Evolutionary conservation across 1,284 basidiomycete species (phyloP), one percentile per base, ranked within the genome.

Genomic region (Stygiomarasmius scandens): DNA sequence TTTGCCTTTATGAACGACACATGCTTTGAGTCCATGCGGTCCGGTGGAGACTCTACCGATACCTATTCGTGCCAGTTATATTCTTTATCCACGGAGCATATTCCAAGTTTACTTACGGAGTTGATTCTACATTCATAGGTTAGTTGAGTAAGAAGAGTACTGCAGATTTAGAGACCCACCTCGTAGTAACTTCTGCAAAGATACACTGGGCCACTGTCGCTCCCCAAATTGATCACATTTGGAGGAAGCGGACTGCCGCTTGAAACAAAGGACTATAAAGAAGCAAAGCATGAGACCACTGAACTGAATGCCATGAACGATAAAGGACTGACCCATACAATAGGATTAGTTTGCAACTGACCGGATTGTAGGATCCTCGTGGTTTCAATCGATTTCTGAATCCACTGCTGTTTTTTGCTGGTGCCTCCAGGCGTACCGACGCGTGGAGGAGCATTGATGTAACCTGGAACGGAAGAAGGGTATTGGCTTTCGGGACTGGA

Each of bases 171-270:
- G n/a, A 10, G 53, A 51, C 55, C 29, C 34, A 63, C 65, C 60
- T 66, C 65, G 34, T 60, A 66, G 50, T 65, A 66, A 14, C 63
- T 65, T 46, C 65, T 59, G 38, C 62, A 63, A 25, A 66, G 62
- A 36, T 58, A 66, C 38, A 62, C 43, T 16, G 63, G 62, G 9
- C 63, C 56, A 24, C 55, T 60, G 43, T 65, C 63, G 45, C 63
- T 64, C n/a, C 63, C 65, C 8, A 56, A 59, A 45, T 62, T 47
- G 41, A 66, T 60, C 10, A 63, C 62, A 54, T 66, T 66, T 0
- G 51, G 49, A 25, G 65, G 65, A 27, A 64, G 58, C 8, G 57
- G 49, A 41, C 8, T 41, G 25, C 63, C 64, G 12, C 59, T 61
- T 34, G 56, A 55, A 8, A 65, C 62, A 24, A 65, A 49, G 27